Evolutionary conservation across 495 filamentous ascomycete genomes (phyloP).

Genomic region (Penicillium canariense): DNA sequence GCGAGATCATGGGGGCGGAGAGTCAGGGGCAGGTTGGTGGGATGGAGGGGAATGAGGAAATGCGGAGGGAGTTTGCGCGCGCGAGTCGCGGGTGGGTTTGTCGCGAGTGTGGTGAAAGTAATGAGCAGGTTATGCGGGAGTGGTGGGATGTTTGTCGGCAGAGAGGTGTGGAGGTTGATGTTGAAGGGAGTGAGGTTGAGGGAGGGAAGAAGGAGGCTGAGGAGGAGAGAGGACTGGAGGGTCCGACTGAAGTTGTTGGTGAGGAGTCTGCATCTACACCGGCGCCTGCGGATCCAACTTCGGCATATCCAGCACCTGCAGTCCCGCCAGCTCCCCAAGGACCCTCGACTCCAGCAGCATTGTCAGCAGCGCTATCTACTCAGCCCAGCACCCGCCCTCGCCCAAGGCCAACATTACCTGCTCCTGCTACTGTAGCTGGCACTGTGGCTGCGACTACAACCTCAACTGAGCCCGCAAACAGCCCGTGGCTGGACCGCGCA

Average conservation of each 20-base stretch:
- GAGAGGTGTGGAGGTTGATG: slow-evolving; percentile 45
- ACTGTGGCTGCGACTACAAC: neutral
- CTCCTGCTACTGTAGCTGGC: neutral
- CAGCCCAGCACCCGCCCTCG: neutral
- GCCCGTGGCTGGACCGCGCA: slow-evolving; percentile 55
- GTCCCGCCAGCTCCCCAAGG: neutral
- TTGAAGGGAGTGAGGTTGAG: slow-evolving; percentile 18
- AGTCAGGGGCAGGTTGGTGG: slow-evolving; percentile 78
- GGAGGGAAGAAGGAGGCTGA: slow-evolving; percentile 25
- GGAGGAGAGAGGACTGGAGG: slow-evolving; percentile 44
- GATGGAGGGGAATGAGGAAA: slow-evolving; percentile 64
- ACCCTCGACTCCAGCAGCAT: neutral
- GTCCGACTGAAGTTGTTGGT: neutral
- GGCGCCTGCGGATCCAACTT: neutral
- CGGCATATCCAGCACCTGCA: neutral
- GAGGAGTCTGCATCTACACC: neutral
- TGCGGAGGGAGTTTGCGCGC: slow-evolving; percentile 62
- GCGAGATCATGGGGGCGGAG: slow-evolving; percentile 52
- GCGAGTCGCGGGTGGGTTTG: slow-evolving; percentile 63
- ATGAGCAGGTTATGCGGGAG: slow-evolving; percentile 69
- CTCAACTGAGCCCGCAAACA: slow-evolving; percentile 27
- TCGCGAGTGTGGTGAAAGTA: slow-evolving; percentile 58
- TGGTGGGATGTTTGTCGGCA: slow-evolving; percentile 57
- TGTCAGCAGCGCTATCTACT: neutral
- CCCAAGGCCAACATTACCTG: neutral